A percentile compares a stretch with the other conserved stretches of the same genome.
Evolutionary conservation across 2,329 filamentous ascomycete species (phyloP).

Genomic region (Eutypella sp.): DNA sequence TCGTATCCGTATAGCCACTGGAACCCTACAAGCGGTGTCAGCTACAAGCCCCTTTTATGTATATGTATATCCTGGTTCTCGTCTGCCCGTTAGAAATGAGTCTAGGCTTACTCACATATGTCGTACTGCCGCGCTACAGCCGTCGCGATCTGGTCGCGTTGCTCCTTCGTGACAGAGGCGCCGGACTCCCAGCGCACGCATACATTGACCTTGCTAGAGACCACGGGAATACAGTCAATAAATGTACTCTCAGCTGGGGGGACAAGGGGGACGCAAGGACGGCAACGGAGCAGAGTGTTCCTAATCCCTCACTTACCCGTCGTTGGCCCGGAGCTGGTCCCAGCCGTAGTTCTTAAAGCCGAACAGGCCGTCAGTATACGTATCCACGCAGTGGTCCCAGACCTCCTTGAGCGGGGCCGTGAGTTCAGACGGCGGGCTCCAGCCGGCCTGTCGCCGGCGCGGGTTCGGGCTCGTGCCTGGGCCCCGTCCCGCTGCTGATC

Average conservation of each 20-base stretch:
- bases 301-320: no score
- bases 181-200: slow-evolving; percentile 42
- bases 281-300: no score
- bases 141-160: slow-evolving; percentile 32
- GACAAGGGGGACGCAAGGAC: background rate
- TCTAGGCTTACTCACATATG: slow-evolving; percentile 28
- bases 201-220: slow-evolving; percentile 26
- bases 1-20: slow-evolving; percentile 39
- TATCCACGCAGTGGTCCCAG: slow-evolving; percentile 25
- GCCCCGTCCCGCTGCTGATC: background rate
- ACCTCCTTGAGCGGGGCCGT: slow-evolving; percentile 22
- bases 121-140: slow-evolving; percentile 31
- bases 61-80: no score
- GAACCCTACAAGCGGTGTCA: slow-evolving; percentile 18
- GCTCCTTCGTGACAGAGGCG: slow-evolving; percentile 29
- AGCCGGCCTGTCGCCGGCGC: slow-evolving; percentile 22
- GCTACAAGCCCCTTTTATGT: background rate
- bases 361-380: slow-evolving; percentile 19
- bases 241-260: background rate
- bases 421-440: slow-evolving; percentile 24
- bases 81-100: no score
- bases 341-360: slow-evolving; percentile 30
- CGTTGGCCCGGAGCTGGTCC: slow-evolving; percentile 27
- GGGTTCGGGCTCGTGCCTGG: slow-evolving; percentile 6
- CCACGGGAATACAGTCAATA: background rate